Percentiles rank a stretch among this genome's conserved stretches.
Conservation (phyloP, 1,139 yeast genomes). For the Meyerozyma smithsonii region DNA sequence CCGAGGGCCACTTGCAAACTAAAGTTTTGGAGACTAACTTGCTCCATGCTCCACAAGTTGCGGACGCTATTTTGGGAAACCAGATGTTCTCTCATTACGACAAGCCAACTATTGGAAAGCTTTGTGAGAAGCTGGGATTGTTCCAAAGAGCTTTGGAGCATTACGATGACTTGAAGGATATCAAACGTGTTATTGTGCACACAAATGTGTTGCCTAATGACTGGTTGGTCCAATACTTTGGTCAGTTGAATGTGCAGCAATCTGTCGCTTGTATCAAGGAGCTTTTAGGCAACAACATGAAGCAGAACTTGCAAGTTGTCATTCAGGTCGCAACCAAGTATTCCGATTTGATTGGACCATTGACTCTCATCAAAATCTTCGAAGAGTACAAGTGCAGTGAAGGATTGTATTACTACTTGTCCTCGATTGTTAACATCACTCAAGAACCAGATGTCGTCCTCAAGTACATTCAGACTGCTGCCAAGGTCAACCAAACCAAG, state of each 20-base stretch:
- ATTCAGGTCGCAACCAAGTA: conserved; percentile 96
- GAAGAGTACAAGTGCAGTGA: conserved; percentile 91
- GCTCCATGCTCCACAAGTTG: conserved; percentile 97
- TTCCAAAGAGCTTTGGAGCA: conserved; percentile 94
- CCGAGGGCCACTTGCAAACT: conserved; percentile 95
- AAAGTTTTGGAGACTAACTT: conserved; percentile 89
- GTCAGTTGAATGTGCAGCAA: conserved; percentile 92
- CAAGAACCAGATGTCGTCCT: conserved; percentile 94
- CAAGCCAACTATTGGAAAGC: conserved; percentile 83
- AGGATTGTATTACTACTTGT: conserved; percentile 90
- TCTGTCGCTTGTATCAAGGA: conserved; percentile 84
- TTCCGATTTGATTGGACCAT: conserved; percentile 88
- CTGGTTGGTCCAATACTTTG: conserved; percentile 91
- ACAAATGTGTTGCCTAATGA: conserved; percentile 84
- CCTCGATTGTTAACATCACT: conserved; percentile 87
- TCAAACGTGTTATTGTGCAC: conserved; percentile 89
- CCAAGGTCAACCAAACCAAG: conserved; percentile 81
- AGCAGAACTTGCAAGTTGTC: conserved; percentile 87
- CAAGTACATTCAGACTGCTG: conserved; percentile 94
- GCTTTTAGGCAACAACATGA: conserved; percentile 73
- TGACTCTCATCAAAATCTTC: conserved; percentile 78
- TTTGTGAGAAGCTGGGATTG: conserved; percentile 92
- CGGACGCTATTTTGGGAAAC: conserved; percentile 96
- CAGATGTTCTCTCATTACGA: conserved; percentile 95
- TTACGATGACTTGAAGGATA: conserved; percentile 90